A percentile compares a stretch with the other conserved stretches of the same genome.
Evolutionary conservation across 129 eudicot genomes (phyloP).

Genomic region (Glebionis coronaria): DNA sequence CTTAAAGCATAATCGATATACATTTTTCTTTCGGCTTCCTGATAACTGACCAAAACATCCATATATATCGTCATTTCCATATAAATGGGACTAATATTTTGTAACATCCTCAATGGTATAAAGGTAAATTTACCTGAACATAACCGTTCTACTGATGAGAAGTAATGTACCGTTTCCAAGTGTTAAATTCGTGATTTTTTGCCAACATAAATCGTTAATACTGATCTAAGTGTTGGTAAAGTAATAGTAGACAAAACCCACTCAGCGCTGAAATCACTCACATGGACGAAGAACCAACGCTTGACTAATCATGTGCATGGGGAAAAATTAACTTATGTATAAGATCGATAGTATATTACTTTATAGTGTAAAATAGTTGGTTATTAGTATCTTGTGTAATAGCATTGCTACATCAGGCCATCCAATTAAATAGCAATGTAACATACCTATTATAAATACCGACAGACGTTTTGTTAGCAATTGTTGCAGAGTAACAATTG

Average conservation of each 20-base stretch:
- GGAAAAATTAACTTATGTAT: neutral
- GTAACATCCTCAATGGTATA: slow-evolving; percentile 1
- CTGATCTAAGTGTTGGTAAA: slow-evolving; percentile 82
- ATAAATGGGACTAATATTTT: neutral
- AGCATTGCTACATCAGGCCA: neutral
- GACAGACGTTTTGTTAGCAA: too few species aligned
- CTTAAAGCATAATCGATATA: slow-evolving; percentile 96
- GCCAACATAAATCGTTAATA: slow-evolving; percentile 82
- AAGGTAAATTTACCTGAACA: slow-evolving; percentile 70
- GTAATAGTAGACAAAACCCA: slow-evolving; percentile 87
- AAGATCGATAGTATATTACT: neutral
- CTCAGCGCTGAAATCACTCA: slow-evolving; percentile 80
- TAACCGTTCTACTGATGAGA: slow-evolving; percentile 88
- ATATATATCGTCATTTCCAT: neutral
- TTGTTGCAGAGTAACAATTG: too few species aligned
- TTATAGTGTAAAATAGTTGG: neutral
- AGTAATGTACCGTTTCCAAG: slow-evolving; percentile 98
- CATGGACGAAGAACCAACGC: slow-evolving; percentile 90
- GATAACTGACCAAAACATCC: slow-evolving; percentile 21
- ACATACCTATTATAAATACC: too few species aligned
- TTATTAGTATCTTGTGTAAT: neutral
- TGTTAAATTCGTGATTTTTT: slow-evolving; percentile 84
- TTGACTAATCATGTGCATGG: slow-evolving; percentile 88
- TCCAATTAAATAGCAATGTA: slow-evolving; percentile 11
- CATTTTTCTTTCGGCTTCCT: slow-evolving; percentile 99